Base-by-base conservation (phyloP, 2,329 filamentous ascomycete genomes). In the Fonsecaea nubica region DNA sequence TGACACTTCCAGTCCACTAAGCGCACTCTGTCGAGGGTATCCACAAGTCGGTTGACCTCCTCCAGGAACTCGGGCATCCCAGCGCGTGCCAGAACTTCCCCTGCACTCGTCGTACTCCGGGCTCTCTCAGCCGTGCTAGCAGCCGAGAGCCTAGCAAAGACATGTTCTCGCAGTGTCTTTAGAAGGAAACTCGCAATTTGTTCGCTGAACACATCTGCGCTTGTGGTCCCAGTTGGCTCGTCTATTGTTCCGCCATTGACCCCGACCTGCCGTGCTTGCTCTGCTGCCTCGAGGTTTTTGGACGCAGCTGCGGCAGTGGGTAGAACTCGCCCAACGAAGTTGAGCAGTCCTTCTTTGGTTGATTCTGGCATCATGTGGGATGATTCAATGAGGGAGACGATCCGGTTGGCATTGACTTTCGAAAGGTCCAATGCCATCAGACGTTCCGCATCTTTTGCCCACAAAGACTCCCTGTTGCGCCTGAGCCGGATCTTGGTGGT, bases 401-500 rank as follows among this genome's bases (percentile, higher is more conserved):
- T 76, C 2, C 80, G 76, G 30, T 78, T 77, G 1, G 75, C 73
- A 36, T 76, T 76, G 58, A 80, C 78, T 35, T 59, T 69, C 45
- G 67, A 35, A 18, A 72, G 48, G 50, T 81, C 78, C 36, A 83
- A 72, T n/a, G 80, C 82, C 80, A 87, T 83, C 64, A 90, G 84
- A 9, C 87, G 83, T 53, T 82, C 82, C 0, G 86, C 86, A 74
- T 89, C 85, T 2, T 81, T 79, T 72, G 88, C 88, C 87, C 87
- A 90, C 64, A 87, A 84, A 13, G 84, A 85, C 59, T 88, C 85
- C 5, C 87, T 84, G 74, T 89, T 87, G 7, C 87, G 85, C 72
- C 88, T 87, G 36, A 90, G 82, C 3, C 89, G 78, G 65, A 89
- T 89, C 78, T 90, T 90, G 8, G 87, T 87, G 0, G 86, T 89